Evolutionary conservation across 140 eudicot species (phyloP).

Genomic region (Oenanthe javanica): DNA sequence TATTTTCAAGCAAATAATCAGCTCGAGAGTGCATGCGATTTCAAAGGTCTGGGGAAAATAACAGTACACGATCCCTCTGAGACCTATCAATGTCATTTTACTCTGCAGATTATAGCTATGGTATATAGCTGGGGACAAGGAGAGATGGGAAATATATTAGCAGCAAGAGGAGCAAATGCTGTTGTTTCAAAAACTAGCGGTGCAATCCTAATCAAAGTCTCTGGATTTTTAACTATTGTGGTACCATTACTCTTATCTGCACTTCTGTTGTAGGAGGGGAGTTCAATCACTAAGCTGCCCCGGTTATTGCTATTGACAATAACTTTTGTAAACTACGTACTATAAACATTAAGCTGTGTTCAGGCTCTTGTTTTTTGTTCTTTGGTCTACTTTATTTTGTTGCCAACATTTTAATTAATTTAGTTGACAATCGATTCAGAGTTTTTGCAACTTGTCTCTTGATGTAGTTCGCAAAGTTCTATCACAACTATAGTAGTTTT

Average conservation of each 20-base stretch:
- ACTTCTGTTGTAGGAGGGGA: not conserved
- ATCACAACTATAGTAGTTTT: no score
- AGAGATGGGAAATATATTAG: conserved; percentile 12
- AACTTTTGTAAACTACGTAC: not conserved
- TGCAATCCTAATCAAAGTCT: not conserved
- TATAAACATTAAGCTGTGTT: not conserved
- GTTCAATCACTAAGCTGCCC: not conserved
- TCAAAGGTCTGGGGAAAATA: conserved; percentile 2
- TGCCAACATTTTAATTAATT: not conserved
- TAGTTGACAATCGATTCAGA: not conserved
- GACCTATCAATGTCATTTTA: not conserved
- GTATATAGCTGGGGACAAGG: not conserved
- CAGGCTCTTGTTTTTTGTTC: not conserved
- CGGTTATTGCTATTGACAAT: not conserved
- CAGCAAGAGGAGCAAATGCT: conserved; percentile 7
- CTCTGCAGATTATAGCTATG: conserved; percentile 10
- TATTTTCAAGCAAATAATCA: conserved; percentile 15
- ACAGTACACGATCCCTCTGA: not conserved
- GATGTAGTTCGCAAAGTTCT: no score
- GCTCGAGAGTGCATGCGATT: not conserved
- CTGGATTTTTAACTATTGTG: not conserved
- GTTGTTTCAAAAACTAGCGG: not conserved
- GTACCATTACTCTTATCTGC: not conserved
- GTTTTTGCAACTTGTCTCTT: not conserved
- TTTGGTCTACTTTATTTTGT: no score